Percentiles rank a stretch among this genome's conserved stretches.
Evolutionary conservation across 148 eudicot species (phyloP).

Genomic region (Euryodendron excelsum): DNA sequence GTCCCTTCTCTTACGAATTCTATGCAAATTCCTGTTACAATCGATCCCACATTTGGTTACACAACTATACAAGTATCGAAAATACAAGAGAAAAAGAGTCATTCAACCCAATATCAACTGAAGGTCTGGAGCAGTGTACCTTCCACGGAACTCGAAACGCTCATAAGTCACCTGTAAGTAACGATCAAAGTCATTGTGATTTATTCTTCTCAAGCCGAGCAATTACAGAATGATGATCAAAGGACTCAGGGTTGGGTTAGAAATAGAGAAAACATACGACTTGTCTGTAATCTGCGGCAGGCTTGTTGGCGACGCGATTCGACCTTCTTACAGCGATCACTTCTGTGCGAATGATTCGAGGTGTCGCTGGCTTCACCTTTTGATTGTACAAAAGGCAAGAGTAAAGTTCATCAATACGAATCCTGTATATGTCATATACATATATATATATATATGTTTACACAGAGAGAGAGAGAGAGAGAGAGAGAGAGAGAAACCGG

Average conservation of each 20-base stretch:
- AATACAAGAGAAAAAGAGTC: background rate
- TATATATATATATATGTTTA: background rate
- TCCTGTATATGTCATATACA: too few species aligned
- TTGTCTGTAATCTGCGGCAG: constrained; percentile 63
- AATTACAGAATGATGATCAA: background rate
- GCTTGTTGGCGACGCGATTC: constrained; percentile 53
- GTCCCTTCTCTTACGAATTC: constrained; percentile 43
- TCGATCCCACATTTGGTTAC: background rate
- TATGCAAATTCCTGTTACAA: constrained; percentile 14
- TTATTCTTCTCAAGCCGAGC: background rate
- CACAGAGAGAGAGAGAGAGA: constrained; percentile 12
- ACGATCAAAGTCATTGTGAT: background rate
- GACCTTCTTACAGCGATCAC: constrained; percentile 73
- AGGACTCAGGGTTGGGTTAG: background rate
- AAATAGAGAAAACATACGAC: constrained; percentile 24
- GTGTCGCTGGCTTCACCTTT: constrained; percentile 58
- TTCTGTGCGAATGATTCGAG: constrained; percentile 46
- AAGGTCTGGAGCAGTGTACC: constrained; percentile 16
- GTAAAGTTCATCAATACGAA: background rate
- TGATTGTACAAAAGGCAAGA: background rate
- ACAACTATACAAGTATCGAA: background rate
- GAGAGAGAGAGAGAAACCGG: constrained; percentile 39
- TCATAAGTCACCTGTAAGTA: constrained; percentile 26
- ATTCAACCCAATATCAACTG: background rate
- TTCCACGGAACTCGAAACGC: constrained; percentile 25